These are phyloP conservation scores for Fraxinus angustifolia DNA, from an alignment of 305 asterid species.

Conservation along the genomic window DNA sequence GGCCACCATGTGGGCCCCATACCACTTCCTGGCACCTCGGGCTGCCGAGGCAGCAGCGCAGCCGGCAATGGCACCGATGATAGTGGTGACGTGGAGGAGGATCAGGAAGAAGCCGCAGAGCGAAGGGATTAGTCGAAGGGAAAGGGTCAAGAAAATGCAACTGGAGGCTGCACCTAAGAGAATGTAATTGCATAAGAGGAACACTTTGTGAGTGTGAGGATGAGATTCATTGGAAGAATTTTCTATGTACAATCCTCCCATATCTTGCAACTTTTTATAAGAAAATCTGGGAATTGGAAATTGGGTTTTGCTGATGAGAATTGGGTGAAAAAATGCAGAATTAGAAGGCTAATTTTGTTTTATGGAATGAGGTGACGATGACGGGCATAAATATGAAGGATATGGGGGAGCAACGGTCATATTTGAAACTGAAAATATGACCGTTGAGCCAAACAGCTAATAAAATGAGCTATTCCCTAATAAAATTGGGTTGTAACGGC, in stretches of 20 bases:
- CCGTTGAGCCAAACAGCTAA: neutral
- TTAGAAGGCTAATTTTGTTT: neutral
- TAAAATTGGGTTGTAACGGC: neutral
- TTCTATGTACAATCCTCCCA: neutral
- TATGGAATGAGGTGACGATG: neutral
- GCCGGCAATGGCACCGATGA: conserved; percentile 5
- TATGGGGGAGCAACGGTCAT: neutral
- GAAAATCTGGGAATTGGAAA: neutral
- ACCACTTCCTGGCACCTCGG: conserved; percentile 20
- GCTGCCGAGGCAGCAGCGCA: conserved; percentile 12
- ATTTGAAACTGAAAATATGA: neutral
- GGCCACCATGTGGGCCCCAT: conserved; percentile 40
- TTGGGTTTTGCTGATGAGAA: neutral
- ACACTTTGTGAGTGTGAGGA: conserved; percentile 26
- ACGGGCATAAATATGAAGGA: neutral
- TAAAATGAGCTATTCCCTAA: neutral
- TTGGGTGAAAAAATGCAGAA: neutral
- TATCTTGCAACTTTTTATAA: neutral
- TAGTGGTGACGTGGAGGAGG: conserved; percentile 19
- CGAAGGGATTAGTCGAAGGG: conserved; percentile 14
- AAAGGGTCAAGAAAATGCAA: conserved; percentile 17
- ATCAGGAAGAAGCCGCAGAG: conserved; percentile 14
- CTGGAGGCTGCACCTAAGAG: conserved; percentile 28
- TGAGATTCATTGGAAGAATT: conserved; percentile 15
- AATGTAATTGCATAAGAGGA: conserved; percentile 28